Evolutionary conservation across 2,329 filamentous ascomycete genomes (phyloP), one percentile per base, ranked within the genome.

Genomic region (Pezicula radicicola): DNA sequence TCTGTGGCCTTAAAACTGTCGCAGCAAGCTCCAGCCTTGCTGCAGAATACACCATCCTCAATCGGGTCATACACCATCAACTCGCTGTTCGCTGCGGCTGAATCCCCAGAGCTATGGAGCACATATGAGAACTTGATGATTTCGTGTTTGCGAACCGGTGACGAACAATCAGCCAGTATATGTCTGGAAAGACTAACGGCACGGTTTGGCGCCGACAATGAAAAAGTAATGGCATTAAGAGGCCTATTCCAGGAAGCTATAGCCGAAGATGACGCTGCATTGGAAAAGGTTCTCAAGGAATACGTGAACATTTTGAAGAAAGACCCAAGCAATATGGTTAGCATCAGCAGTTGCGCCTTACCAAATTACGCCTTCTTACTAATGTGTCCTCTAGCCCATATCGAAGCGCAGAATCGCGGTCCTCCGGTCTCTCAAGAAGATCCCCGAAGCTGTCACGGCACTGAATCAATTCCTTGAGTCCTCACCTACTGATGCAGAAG

Each of bases 401-500:
- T 78, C 87, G 41, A 99, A 99, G 74, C 81, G 94, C 56, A 83
- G 89, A 43, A 83, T 93, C 54, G 88, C 91, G 6, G 78, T 97
- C 35, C 74, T 97, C 53, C 84, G 85, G 60, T 88, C 87, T 27
- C 78, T 95, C 69, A 85, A 84, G 28, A 84, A 83, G 62, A 75
- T 75, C 1, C 64, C 80, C 1, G 91, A 97, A 57, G 89, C 94
- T 1, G 88, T 92, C 42, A 73, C 82, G 30, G 84, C 87, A 27
- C 72, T 97, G 52, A 84, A 85, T 55, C 79, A 85, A 51, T 78
- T 97, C 27, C 75, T 99, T 44, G 88, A 95, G 65, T 85, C 87
- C 55, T 88, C 86, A 49, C 92, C 94, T 2, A 96, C 89, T 2
- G 94, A 99, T 72, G 85, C 87, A 6, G 94, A 99, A 74, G 86